phyloP scores from a whole-genome alignment of 306 rosid species.

The Chamaecrista fasciculata region DNA sequence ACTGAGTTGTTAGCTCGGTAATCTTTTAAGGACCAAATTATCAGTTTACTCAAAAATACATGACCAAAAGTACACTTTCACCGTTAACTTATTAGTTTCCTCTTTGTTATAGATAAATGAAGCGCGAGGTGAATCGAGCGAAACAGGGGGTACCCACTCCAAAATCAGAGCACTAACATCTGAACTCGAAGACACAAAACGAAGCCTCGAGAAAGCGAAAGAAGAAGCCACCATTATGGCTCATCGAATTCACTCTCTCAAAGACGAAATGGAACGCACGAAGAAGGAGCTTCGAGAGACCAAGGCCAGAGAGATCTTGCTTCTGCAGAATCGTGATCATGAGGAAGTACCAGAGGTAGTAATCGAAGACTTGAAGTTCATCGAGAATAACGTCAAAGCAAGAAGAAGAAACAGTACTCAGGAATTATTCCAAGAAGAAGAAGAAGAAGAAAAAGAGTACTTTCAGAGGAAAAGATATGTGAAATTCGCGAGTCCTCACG shows the following conservation, averaged over 20 bases:
- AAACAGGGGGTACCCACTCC: slow-evolving; percentile 34
- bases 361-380: slow-evolving; percentile 58
- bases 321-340: slow-evolving; percentile 32
- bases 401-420: neutral
- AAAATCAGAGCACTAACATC: slow-evolving; percentile 43
- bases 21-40: no score
- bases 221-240: slow-evolving; percentile 57
- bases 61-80: no score
- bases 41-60: no score
- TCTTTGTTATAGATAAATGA: neutral
- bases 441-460: slow-evolving; percentile 7
- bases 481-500: slow-evolving; percentile 82
- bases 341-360: slow-evolving; percentile 52
- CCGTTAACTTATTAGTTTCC: no score
- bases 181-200: slow-evolving; percentile 68
- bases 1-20: no score
- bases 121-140: slow-evolving; percentile 45
- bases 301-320: slow-evolving; percentile 41
- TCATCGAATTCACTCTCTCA: slow-evolving; percentile 45
- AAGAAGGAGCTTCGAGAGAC: slow-evolving; percentile 59
- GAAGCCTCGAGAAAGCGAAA: slow-evolving; percentile 56
- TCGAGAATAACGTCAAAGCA: slow-evolving; percentile 30
- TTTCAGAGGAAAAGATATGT: slow-evolving; percentile 56
- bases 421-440: no score
- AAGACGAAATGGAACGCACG: slow-evolving; percentile 62